Evolutionary conservation across 371 early-diverging fungal species (phyloP).

Genomic region (Nosema muscidifuracis): DNA sequence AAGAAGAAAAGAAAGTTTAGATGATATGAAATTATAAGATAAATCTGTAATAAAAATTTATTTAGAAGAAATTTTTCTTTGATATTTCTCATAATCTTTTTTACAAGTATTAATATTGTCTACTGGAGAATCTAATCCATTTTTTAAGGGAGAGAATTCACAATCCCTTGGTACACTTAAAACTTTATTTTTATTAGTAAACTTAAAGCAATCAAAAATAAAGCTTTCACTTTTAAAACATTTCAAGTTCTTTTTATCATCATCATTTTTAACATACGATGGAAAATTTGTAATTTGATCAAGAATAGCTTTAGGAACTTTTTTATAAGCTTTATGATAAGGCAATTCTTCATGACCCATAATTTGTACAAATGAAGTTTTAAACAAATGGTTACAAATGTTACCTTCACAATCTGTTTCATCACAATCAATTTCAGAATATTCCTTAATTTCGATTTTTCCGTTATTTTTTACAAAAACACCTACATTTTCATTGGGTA

Average conservation of each 20-base stretch:
- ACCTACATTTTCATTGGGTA: slow-evolving; percentile 54
- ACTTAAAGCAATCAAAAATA: slow-evolving; percentile 62
- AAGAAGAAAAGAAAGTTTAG: slow-evolving; percentile 6
- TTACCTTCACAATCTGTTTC: slow-evolving; percentile 38
- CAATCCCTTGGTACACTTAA: slow-evolving; percentile 51
- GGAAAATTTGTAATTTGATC: too few relatives aligned
- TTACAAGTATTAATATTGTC: slow-evolving; percentile 51
- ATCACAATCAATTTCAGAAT: slow-evolving; percentile 23
- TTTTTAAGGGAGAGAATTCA: slow-evolving; percentile 57
- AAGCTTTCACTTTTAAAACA: slow-evolving; percentile 60
- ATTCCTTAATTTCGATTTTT: slow-evolving; percentile 46
- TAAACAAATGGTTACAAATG: slow-evolving; percentile 61
- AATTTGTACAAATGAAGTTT: slow-evolving; percentile 40
- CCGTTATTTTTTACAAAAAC: slow-evolving; percentile 42
- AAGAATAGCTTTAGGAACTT: slow-evolving; percentile 46
- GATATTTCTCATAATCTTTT: slow-evolving; percentile 1
- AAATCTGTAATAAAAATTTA: neutral
- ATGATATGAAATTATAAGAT: neutral
- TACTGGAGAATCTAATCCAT: slow-evolving; percentile 16
- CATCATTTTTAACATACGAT: too few relatives aligned
- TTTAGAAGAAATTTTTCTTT: neutral
- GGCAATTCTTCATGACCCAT: slow-evolving; percentile 30
- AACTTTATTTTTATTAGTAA: slow-evolving; percentile 44
- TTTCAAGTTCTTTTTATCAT: slow-evolving; percentile 42
- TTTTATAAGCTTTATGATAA: slow-evolving; percentile 57